Base-by-base conservation (phyloP, 306 rosid species). In the Rosa chinensis region DNA sequence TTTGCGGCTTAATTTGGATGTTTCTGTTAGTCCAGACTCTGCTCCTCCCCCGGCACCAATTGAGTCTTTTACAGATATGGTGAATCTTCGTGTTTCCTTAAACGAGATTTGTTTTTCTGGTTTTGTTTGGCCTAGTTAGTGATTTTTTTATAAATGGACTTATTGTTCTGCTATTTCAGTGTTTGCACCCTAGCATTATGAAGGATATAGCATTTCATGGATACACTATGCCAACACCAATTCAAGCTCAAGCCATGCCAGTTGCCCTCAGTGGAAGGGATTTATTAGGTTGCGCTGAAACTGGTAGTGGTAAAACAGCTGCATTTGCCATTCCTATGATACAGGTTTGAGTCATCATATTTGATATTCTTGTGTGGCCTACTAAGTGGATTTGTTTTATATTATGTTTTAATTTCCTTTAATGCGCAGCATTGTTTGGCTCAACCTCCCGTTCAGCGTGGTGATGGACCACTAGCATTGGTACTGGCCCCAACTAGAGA, bases 221-320 rank as follows among this genome's bases (percentile, higher is more conserved):
- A 75, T 92, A 92, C 87, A 89, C 96, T 42, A 86, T 89, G 81
- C 97, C 97, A 17, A 92, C 97, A n/a, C 84, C 97, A 55, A 92
- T 92, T 81, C 97, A 92, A 88, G 92, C 97, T 50, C 97, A 92
- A 76, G 97, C 94, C 64, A 89, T 92, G 97, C 97, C 97, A 6
- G 68, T 90, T 80, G 96, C 97, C 52, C 96, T 92, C 23, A 86
- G 91, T 69, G 96, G 97, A 72, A 87, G 87, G 86, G 97, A 92
- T 89, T 79, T 92, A 53, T 72, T 92, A 80, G 97, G 97, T 68
- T 92, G 97, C 74, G 97, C 97, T 43, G 97, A 92, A 88, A 92
- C 97, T 68, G 97, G 97, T 32, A 92, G 97, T 37, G 97, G 97
- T 61, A 92, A 92, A 83, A 92, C 97, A 56, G 97, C 97, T 45